Evolutionary conservation across 495 filamentous ascomycete genomes (phyloP), one percentile per base, ranked within the genome.

Genomic region (Aspergillus hancockii): DNA sequence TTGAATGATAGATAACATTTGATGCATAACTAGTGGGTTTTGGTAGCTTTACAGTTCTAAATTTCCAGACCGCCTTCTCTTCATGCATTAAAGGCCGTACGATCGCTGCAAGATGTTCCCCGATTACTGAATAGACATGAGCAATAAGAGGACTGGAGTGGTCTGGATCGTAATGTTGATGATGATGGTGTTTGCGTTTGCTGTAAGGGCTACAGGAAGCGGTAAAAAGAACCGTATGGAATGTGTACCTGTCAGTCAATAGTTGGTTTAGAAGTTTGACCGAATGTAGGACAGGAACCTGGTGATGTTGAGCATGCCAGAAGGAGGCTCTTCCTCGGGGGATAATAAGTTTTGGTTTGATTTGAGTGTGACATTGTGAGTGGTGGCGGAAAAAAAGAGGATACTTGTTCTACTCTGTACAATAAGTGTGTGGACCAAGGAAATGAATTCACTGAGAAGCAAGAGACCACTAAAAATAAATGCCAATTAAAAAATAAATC

Each of bases 31-130:
- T 25, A 31, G n/a, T 43, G 46, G 49, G 28, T 47, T 49, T 18
- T 8, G 4, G 19, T 47, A 47, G 16, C 19, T 56, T 53, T 49
- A 38, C 46, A 52, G 36, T 46, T 63, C 23, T 50, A 32, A n/a
- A 30, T 30, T 50, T 40, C 34, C 53, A 59, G 52, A 60, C 61
- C 60, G 60, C 58, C 60, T 63, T 58, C 60, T 62, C 54, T 49
- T 28, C 60, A 19, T 63, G 51, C 60, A 36, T 38, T 14, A 23
- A 21, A 40, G 12, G 36, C 36, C 7, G 25, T 28, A 28, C 25
- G 25, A n/a, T n/a, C 38, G 5, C 38, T 16, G 38, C 38, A 41
- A 18, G 32, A 36, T 36, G 1, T 12, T 49, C 18, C 4, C 46
- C 5, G 19, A 6, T 2, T 13, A 25, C 8, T 22, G 12, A 19